These are phyloP conservation scores for Vitis rotundifolia DNA, from an alignment of 164 flowering plant species.

Conservation along the genomic window DNA sequence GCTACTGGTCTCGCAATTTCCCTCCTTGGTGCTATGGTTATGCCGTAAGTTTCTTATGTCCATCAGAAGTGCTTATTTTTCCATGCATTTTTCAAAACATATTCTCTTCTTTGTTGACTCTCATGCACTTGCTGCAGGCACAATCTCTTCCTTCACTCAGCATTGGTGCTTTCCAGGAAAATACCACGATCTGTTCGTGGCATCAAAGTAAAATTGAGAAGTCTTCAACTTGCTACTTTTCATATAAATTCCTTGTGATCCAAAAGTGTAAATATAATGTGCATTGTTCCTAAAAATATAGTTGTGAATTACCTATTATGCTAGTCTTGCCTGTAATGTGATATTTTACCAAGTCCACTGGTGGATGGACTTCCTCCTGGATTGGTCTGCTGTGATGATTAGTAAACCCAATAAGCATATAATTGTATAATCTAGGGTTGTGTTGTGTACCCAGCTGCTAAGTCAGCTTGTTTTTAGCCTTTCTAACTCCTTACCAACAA, in stretches of 20 bases:
- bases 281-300: background rate
- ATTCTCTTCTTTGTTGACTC: slow-evolving; percentile 5
- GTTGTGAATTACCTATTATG: background rate
- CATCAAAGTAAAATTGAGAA: slow-evolving; percentile 50
- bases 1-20: slow-evolving; percentile 88
- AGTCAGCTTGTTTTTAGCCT: too few species aligned
- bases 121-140: slow-evolving; percentile 51
- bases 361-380: background rate
- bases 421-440: too few species aligned
- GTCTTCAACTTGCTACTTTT: slow-evolving; percentile 5
- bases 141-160: slow-evolving; percentile 94
- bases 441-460: too few species aligned
- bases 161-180: slow-evolving; percentile 88
- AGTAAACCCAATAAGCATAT: too few species aligned
- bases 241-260: background rate
- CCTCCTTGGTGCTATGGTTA: slow-evolving; percentile 93
- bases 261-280: background rate
- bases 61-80: background rate
- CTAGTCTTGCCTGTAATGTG: background rate
- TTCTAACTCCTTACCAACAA: too few species aligned
- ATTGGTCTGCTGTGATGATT: background rate
- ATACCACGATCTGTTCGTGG: slow-evolving; percentile 77
- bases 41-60: slow-evolving; percentile 67
- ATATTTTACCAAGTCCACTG: background rate
- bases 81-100: background rate